Conservation (phyloP, 1,139 yeast genomes). For the Taphrina confusa region DNA sequence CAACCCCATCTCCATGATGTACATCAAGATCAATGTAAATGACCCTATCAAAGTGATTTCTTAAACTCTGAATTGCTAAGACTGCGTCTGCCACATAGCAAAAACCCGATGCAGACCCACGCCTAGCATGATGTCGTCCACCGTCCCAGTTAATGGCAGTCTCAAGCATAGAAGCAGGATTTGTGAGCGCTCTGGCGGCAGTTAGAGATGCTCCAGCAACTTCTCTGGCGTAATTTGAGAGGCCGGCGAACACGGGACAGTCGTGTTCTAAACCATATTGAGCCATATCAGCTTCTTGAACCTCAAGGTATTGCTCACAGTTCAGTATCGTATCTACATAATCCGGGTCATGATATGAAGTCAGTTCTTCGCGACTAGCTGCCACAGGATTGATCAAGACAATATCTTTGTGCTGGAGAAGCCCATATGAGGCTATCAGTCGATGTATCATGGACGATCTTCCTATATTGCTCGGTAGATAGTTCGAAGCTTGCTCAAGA, state of each 20-base stretch:
- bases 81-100: slow-evolving; percentile 73
- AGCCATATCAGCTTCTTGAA: slow-evolving; percentile 29
- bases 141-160: slow-evolving; percentile 72
- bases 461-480: slow-evolving; percentile 43
- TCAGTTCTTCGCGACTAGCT: slow-evolving; percentile 44
- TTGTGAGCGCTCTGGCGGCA: slow-evolving; percentile 51
- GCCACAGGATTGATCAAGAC: neutral
- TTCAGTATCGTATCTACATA: slow-evolving; percentile 23
- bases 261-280: slow-evolving; percentile 54
- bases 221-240: slow-evolving; percentile 55
- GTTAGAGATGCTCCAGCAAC: slow-evolving; percentile 63
- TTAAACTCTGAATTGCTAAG: slow-evolving; percentile 55
- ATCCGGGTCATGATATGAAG: slow-evolving; percentile 48
- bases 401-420: slow-evolving; percentile 43
- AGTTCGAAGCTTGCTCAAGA: slow-evolving; percentile 5
- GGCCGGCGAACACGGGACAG: slow-evolving; percentile 62
- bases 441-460: slow-evolving; percentile 54
- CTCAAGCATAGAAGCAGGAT: slow-evolving; percentile 30
- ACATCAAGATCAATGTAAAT: slow-evolving; percentile 71
- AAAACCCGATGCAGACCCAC: slow-evolving; percentile 64
- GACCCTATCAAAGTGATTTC: slow-evolving; percentile 54
- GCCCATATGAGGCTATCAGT: slow-evolving; percentile 52
- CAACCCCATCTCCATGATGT: slow-evolving; percentile 55
- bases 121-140: slow-evolving; percentile 71
- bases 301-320: slow-evolving; percentile 41